A percentile compares a stretch with the other conserved stretches of the same genome.
Evolutionary conservation across 257 asterid genomes (phyloP).

Genomic region (Thymus quinquecostatus): DNA sequence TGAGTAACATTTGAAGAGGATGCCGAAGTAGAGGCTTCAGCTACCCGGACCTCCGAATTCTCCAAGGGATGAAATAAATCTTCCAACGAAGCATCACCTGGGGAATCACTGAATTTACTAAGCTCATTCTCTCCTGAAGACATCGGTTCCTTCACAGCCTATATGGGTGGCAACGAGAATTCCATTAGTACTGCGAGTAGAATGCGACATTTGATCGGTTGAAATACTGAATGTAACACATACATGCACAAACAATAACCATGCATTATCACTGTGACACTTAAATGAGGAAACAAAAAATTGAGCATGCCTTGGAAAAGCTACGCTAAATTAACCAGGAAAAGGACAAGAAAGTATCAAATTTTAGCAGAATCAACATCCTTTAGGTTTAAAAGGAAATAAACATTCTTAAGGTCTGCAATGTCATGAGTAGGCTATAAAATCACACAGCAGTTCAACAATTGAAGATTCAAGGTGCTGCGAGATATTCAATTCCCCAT

Average conservation of each 20-base stretch:
- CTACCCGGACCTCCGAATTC: constrained; percentile 54
- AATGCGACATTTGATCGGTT: neutral
- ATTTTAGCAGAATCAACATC: constrained; percentile 6
- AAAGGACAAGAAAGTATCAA: neutral
- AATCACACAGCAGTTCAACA: constrained; percentile 7
- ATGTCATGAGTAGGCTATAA: constrained; percentile 22
- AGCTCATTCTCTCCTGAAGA: constrained; percentile 68
- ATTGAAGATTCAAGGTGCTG: constrained; percentile 10
- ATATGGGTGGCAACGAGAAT: constrained; percentile 34
- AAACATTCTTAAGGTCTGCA: neutral
- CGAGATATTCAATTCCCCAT: neutral
- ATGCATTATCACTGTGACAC: constrained; percentile 14
- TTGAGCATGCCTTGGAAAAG: constrained; percentile 2
- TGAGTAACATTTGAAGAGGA: constrained; percentile 61
- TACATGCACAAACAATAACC: constrained; percentile 15
- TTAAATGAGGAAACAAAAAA: too few species aligned
- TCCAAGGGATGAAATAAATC: constrained; percentile 90
- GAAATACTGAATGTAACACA: neutral
- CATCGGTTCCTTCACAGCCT: constrained; percentile 65
- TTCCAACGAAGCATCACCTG: constrained; percentile 93
- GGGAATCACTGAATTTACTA: constrained; percentile 91
- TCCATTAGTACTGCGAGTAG: constrained; percentile 18
- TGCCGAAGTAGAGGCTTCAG: constrained; percentile 85
- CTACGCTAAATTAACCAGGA: constrained; percentile 11
- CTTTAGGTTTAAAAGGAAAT: too few species aligned